Evolutionary conservation across 345 rosid genomes (phyloP).

Genomic region (Eucalyptus curtisii): DNA sequence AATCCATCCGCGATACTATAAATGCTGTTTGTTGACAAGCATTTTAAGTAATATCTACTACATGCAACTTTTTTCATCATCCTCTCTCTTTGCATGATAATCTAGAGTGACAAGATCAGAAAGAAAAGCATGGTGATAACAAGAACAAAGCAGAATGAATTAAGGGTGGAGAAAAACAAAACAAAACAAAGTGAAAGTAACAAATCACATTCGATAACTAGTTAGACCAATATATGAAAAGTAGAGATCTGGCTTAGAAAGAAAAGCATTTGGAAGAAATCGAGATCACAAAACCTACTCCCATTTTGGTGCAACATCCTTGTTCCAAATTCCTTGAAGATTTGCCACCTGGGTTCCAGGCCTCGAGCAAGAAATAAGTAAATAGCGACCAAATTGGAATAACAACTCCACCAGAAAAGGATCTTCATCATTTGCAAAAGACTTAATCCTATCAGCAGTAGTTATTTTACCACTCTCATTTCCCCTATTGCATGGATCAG

Average conservation of each 20-base stretch:
- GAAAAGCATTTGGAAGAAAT: background rate
- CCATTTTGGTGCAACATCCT: conserved; percentile 70
- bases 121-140: background rate
- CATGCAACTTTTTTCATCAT: background rate
- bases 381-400: conserved; percentile 83
- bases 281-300: conserved; percentile 46
- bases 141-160: background rate
- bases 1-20: background rate
- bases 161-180: background rate
- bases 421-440: conserved; percentile 69
- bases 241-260: background rate
- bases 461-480: conserved; percentile 16
- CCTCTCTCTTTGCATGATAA: background rate
- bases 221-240: background rate
- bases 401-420: conserved; percentile 76
- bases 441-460: conserved; percentile 65
- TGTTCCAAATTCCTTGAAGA: conserved; percentile 94
- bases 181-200: background rate
- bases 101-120: background rate
- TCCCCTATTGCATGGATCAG: background rate
- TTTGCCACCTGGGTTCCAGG: conserved; percentile 95
- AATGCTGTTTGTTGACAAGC: background rate
- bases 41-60: background rate
- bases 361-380: conserved; percentile 82
- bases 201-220: background rate